Evolutionary conservation across 192 early-diverging fungal species (phyloP), one percentile per base, ranked within the genome.

Genomic region (Mortierella hygrophila): DNA sequence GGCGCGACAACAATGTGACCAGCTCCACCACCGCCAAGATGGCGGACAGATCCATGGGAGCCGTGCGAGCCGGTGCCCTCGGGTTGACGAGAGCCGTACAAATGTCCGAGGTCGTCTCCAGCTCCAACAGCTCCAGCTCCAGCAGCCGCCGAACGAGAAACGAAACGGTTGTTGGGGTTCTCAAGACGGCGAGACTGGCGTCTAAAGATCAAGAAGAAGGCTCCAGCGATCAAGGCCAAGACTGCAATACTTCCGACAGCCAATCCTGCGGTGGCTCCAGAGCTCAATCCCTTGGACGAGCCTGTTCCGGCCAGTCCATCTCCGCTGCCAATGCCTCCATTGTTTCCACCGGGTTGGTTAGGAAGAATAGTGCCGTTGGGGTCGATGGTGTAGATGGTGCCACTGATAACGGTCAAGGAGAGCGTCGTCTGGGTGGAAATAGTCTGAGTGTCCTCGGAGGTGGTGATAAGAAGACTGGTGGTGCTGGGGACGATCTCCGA

Each of bases 1-100:
- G 84, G 84, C 1, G 84, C 84, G 26, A 86, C 84, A 13, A 86
- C 84, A 63, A 86, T 86, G 47, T 86, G 84, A 65, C 84, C 84
- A 55, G 79, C 84, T 29, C 79, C 84, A 60, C 84, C 84, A 69
- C 83, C 83, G 23, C 75, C 70, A 75, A 86, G 68, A 23, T 86
- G 55, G 60, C 72, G 84, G 23, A 72, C 78, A 1, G 83, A 85
- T 15, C 70, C 83, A 29, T 70, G 63, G 1, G 84, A 86, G 13
- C 79, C 79, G 55, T 85, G 47, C 13, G 84, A 86, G n/a, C 84
- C 84, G 1, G 84, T 77, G 6, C 84, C 84, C 37, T 86, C 84
- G 4, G 84, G 84, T 35, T 77, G 84, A 54, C 84, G 79, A 47
- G 68, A 74, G 4, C 84, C 77, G 41, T 86, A 86, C 60, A 86